Conservation (phyloP, 805 yeast species). For the Torulaspora delbrueckii region DNA sequence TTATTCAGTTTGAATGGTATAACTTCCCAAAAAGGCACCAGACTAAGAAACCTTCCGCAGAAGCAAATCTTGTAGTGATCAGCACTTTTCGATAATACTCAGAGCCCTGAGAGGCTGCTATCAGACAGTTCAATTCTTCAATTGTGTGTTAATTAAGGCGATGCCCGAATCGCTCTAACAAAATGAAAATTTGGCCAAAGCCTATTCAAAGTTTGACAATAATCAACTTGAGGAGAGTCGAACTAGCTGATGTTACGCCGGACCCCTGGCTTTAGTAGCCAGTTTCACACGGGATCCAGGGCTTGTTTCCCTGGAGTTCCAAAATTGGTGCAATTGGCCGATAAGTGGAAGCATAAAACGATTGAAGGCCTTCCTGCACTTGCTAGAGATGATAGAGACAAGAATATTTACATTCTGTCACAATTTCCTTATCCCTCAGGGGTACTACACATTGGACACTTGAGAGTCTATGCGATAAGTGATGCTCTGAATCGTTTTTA, state of each 20-base stretch:
- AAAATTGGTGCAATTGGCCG: slow-evolving; percentile 18
- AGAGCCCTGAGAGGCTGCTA: background rate
- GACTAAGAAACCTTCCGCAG: background rate
- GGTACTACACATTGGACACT: slow-evolving; percentile 85
- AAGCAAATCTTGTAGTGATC: background rate
- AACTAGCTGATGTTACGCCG: background rate
- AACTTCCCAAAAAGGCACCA: background rate
- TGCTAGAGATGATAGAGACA: slow-evolving; percentile 3
- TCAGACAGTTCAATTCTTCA: too few relatives aligned
- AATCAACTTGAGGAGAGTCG: background rate
- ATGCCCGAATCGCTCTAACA: background rate
- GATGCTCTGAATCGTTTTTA: slow-evolving; percentile 79
- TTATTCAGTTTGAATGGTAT: background rate
- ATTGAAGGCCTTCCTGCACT: slow-evolving; percentile 13
- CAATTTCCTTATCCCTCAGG: slow-evolving; percentile 99
- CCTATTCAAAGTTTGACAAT: background rate
- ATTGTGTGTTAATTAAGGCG: background rate
- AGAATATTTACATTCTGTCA: slow-evolving; percentile 53
- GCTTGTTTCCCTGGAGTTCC: slow-evolving; percentile 1
- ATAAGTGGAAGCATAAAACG: slow-evolving; percentile 30
- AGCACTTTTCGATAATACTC: background rate
- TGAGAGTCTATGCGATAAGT: slow-evolving; percentile 86
- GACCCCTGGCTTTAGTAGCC: background rate
- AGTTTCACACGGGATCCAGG: background rate
- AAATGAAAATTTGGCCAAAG: background rate